Base-by-base conservation (phyloP, 257 asterid species). In the Salvia splendens region DNA sequence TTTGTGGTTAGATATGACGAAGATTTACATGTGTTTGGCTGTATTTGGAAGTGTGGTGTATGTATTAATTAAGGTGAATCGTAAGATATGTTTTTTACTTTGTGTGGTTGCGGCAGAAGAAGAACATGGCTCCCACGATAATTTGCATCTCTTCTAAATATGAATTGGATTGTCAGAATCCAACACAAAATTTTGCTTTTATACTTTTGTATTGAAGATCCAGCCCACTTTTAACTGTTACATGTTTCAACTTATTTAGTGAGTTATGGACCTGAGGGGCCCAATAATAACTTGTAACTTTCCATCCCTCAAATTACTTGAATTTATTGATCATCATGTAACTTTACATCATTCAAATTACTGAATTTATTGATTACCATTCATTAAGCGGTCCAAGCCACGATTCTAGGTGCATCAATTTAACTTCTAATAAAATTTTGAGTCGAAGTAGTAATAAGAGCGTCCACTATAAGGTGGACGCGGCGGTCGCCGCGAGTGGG, bases 101-200 rank as follows among this genome's bases (percentile, higher is more conserved):
- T 12, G 2, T 12, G 2, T 46, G 12, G 45, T 7, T 40, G 10
- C 3, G 45, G 45, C 45, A 40, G 45, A 40, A 40, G 45, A 40
- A 40, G 45, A 40, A 55, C 70, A 62, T 71, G 70, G 33, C 30
- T 56, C 70, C 64, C 70, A 43, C 65, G 10, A 70, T 50, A 49
- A 47, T 69, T n/a, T 58, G 41, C 60, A 41, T 47, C 50, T 24
- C 8, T 32, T 14, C 20, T 24, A 24, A 51, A 32, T 33, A 9
- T 54, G 72, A 41, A 16, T 51, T 51, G 41, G 52, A 16, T 15
- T 52, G 62, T 67, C 30, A 40, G 64, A 17, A 32, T 43, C 10
- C 4, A 17, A 41, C 64, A 41, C 56, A 12, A 61, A 5, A 1
- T 8, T 53, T 41, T 20, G 67, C 75, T 47, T 46, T 12, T 11